These are phyloP conservation scores for Tricholoma flavovirens DNA, from an alignment of 768 basidiomycete genomes.

Conservation along the genomic window DNA sequence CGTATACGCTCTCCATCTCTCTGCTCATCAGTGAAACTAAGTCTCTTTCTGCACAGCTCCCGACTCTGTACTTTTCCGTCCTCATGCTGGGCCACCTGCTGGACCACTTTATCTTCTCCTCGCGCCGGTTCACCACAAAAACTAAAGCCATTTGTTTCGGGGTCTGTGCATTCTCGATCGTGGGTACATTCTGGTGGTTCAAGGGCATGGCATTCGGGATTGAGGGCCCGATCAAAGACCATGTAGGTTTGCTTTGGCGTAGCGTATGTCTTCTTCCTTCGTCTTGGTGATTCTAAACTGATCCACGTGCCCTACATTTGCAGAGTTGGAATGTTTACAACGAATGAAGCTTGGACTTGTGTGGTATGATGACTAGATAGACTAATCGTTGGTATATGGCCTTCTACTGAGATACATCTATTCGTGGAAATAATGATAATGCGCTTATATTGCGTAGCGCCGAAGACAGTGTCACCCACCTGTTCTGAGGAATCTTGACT, in stretches of 20 bases:
- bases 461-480: not conserved
- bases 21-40: not conserved
- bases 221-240: constrained; percentile 76
- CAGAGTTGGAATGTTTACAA: constrained; percentile 19
- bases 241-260: constrained; percentile 79
- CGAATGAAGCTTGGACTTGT: not conserved
- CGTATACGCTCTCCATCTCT: constrained; percentile 25
- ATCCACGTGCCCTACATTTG: not conserved
- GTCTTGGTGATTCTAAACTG: not conserved
- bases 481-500: no score
- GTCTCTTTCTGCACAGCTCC: constrained; percentile 48
- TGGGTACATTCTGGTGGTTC: constrained; percentile 95
- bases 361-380: not conserved
- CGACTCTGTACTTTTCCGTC: constrained; percentile 95
- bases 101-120: constrained; percentile 89
- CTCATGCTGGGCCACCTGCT: constrained; percentile 86
- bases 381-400: not conserved
- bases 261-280: constrained; percentile 31
- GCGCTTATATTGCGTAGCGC: not conserved
- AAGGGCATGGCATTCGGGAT: constrained; percentile 85
- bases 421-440: not conserved
- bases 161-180: constrained; percentile 48
- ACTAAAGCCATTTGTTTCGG: constrained; percentile 75
- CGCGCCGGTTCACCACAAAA: constrained; percentile 50
- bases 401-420: not conserved